Base-by-base conservation (phyloP, 768 basidiomycete species). In the Termitomyces titanicus region DNA sequence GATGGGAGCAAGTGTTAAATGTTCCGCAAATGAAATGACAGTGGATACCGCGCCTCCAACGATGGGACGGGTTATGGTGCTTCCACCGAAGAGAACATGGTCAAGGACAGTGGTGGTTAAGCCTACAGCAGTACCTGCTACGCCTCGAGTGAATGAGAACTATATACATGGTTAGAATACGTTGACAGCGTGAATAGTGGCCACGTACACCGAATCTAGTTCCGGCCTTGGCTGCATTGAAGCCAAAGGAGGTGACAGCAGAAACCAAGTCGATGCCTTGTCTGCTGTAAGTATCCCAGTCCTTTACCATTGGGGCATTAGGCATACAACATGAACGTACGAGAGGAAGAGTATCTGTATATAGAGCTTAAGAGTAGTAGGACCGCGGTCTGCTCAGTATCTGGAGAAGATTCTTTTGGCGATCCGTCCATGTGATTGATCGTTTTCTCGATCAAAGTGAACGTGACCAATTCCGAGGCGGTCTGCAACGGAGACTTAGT, bases 1-100 rank as follows among this genome's bases (percentile, higher is more conserved):
- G 58, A 93, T 82, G 12, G 91, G 90, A 1, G 85, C 83, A 42
- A 93, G 82, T 3, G 86, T 84, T 51, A 90, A 71, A 47, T 83
- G 79, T 67, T 92, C 91, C 2, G 84, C 82, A 27, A 88, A 72
- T 39, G 82, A 80, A 51, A 92, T 71, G 27, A 78, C 84, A 18
- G 79, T 78, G 13, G 82, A 74, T 31, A 90, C 78, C 11, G 84
- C 83, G 48, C 76, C 76, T 25, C 81, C 79, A 8, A 88, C 66
- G 35, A 82, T 70, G 13, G 81, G 81, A 9, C 83, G 78, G 9
- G 86, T 79, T 44, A 88, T 78, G 33, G 78, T 70, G 38, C 68
- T 72, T 43, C 86, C 82, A 54, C 85, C 84, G 58, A 89, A 86
- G 53, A 89, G 64, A n/a, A 82, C 76, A 65, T 82, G 72, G 67